phyloP scores from a whole-genome alignment of 192 early-diverging fungal genomes.

The Coemansia sp. region DNA sequence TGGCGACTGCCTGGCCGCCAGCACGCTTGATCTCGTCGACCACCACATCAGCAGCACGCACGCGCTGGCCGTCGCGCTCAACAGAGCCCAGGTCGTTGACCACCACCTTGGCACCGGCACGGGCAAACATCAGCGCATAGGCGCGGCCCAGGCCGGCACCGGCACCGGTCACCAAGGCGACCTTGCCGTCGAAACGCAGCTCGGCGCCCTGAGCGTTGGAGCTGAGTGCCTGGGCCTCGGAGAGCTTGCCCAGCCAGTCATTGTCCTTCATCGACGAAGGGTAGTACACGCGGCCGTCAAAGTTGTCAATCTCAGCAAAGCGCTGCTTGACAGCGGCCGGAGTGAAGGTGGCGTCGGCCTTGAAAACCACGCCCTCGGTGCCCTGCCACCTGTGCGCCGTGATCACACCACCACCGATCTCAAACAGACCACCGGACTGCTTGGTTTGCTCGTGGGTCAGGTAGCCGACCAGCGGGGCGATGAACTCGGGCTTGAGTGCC shows the following conservation, averaged over 20 bases:
- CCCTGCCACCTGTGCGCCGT: slow-evolving; percentile 92
- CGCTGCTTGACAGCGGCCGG: slow-evolving; percentile 77
- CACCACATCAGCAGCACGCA: slow-evolving; percentile 67
- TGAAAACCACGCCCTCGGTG: slow-evolving; percentile 85
- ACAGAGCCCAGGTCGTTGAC: slow-evolving; percentile 85
- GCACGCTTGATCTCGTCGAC: slow-evolving; percentile 75
- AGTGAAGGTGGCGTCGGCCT: slow-evolving; percentile 80
- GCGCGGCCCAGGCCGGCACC: slow-evolving; percentile 91
- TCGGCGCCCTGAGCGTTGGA: slow-evolving; percentile 57
- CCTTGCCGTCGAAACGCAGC: slow-evolving; percentile 73
- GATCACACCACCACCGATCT: slow-evolving; percentile 90
- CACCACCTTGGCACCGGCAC: slow-evolving; percentile 84
- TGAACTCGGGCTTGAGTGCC: slow-evolving; percentile 95
- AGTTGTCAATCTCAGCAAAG: slow-evolving; percentile 75
- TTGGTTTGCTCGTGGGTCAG: slow-evolving; percentile 83
- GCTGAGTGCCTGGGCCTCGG: slow-evolving; percentile 67
- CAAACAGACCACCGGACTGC: slow-evolving; percentile 85
- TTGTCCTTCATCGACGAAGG: slow-evolving; percentile 74
- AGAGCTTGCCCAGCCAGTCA: slow-evolving; percentile 77
- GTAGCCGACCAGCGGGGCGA: slow-evolving; percentile 91
- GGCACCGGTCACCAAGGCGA: slow-evolving; percentile 88
- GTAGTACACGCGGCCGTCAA: slow-evolving; percentile 62
- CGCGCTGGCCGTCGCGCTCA: slow-evolving; percentile 42
- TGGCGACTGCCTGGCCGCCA: slow-evolving; percentile 90
- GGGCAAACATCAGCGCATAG: slow-evolving; percentile 81